Evolutionary conservation across 345 rosid species (phyloP), one percentile per base, ranked within the genome.

Genomic region (Euphorbia peplus): DNA sequence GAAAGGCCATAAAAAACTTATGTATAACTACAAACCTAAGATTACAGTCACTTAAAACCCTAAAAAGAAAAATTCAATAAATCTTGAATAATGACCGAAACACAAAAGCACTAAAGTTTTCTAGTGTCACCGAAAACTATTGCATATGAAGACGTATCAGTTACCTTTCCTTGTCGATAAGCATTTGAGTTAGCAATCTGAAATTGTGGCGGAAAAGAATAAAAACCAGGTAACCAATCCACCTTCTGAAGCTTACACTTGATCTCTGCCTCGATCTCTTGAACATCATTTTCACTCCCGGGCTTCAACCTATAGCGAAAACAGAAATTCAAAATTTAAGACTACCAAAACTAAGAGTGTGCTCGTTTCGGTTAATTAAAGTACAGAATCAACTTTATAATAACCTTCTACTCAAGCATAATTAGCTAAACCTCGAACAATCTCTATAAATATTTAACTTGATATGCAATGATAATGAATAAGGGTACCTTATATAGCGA

Each of bases 161-260:
- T 63, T 68, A 89, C 99, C 84, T 82, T 87, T 54, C 96, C 97
- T 78, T 83, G 79, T 76, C 80, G 81, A 72, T 91, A 95, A 15
- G 90, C 84, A 50, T 73, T 87, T 21, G 93, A 86, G 35, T 76
- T 84, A 30, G 95, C 92, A 73, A 95, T 91, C 63, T 84, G 91
- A 80, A 85, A 66, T 70, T 86, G 60, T 35, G 90, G 89, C 9
- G 89, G 88, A 46, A 95, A 87, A 21, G 90, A 85, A 81, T 84
- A 91, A 70, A 95, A 95, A 2, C 92, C 88, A 41, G 82, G 78
- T 54, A 90, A 68, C 99, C 99, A 91, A 52, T 55, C 73, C 60
- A 95, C 86, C 74, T 48, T 81, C 75, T 84, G 78, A 18, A 90
- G 87, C 74, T 86, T 82, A 79, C 91, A 95, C 51, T 80, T 80